phyloP scores from a whole-genome alignment of 495 filamentous ascomycete species.

The Podospora didyma region DNA sequence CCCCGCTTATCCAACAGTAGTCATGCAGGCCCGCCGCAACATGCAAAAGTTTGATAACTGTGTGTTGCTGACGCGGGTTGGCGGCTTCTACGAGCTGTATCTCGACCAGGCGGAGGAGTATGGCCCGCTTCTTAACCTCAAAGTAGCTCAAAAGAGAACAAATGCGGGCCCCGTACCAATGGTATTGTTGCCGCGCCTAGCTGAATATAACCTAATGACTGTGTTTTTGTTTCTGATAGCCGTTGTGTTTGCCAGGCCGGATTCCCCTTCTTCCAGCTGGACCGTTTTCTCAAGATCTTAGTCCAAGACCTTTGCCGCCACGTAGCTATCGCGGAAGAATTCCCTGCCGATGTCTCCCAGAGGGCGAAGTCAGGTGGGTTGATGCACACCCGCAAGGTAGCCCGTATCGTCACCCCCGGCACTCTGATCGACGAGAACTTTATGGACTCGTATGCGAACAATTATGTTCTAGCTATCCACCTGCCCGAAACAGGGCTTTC shows the following conservation, averaged over 20 bases:
- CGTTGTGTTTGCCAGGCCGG: slow-evolving; percentile 57
- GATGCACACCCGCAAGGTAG: slow-evolving; percentile 76
- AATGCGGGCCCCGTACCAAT: slow-evolving; percentile 72
- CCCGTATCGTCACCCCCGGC: slow-evolving; percentile 86
- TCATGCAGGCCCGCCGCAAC: slow-evolving; percentile 85
- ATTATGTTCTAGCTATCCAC: slow-evolving; percentile 81
- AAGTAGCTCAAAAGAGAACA: slow-evolving; percentile 77
- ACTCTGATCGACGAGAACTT: slow-evolving; percentile 97
- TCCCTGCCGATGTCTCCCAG: slow-evolving; percentile 61
- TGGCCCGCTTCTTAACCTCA: slow-evolving; percentile 81
- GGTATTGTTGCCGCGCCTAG: slow-evolving; percentile 40
- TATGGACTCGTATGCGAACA: slow-evolving; percentile 86
- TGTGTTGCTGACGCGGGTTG: slow-evolving; percentile 84
- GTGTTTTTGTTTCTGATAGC: slow-evolving; percentile 29
- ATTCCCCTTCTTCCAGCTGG: slow-evolving; percentile 88
- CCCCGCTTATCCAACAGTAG: slow-evolving; percentile 75
- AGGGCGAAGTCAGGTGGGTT: slow-evolving; percentile 70
- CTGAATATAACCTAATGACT: too few relatives aligned
- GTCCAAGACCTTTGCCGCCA: slow-evolving; percentile 86
- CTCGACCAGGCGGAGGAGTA: slow-evolving; percentile 89
- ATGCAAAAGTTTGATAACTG: slow-evolving; percentile 88
- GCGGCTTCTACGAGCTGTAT: slow-evolving; percentile 95
- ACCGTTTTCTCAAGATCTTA: slow-evolving; percentile 85
- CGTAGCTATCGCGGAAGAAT: slow-evolving; percentile 93
- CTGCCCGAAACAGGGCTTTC: slow-evolving; percentile 5